Conservation (phyloP, 306 rosid species). For the Trifolium repens region DNA sequence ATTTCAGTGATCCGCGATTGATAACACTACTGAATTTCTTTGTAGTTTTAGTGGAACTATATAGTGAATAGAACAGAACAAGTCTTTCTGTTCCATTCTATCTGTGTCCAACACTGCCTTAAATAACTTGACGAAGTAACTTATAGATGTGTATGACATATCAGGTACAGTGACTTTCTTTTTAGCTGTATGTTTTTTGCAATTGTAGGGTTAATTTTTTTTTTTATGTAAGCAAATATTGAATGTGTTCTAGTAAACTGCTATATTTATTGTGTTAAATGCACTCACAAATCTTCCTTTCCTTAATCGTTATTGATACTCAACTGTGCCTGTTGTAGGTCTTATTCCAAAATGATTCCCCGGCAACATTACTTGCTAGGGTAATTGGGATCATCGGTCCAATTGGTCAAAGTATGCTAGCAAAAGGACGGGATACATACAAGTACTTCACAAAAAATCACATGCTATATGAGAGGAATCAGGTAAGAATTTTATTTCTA, state of each 20-base stretch:
- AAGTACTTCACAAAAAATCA: slow-evolving; percentile 95
- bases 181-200: neutral
- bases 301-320: slow-evolving; percentile 28
- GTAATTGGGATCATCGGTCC: slow-evolving; percentile 90
- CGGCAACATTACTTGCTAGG: slow-evolving; percentile 93
- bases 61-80: neutral
- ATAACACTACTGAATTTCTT: neutral
- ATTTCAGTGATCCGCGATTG: neutral
- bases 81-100: neutral
- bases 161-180: neutral
- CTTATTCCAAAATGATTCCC: slow-evolving; percentile 95
- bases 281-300: slow-evolving; percentile 11
- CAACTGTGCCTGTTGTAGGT: slow-evolving; percentile 61
- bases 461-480: slow-evolving; percentile 98
- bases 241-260: neutral
- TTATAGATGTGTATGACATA: slow-evolving; percentile 19
- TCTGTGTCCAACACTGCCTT: neutral
- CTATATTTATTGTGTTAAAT: neutral
- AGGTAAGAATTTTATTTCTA: slow-evolving; percentile 55
- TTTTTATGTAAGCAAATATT: neutral
- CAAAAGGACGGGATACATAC: slow-evolving; percentile 91
- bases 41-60: neutral
- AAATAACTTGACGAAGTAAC: neutral
- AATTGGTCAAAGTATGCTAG: slow-evolving; percentile 85
- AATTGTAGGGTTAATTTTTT: neutral